Evolutionary conservation across 2,329 filamentous ascomycete genomes (phyloP), one percentile per base, ranked within the genome.

Genomic region (Fusarium duplospermum): DNA sequence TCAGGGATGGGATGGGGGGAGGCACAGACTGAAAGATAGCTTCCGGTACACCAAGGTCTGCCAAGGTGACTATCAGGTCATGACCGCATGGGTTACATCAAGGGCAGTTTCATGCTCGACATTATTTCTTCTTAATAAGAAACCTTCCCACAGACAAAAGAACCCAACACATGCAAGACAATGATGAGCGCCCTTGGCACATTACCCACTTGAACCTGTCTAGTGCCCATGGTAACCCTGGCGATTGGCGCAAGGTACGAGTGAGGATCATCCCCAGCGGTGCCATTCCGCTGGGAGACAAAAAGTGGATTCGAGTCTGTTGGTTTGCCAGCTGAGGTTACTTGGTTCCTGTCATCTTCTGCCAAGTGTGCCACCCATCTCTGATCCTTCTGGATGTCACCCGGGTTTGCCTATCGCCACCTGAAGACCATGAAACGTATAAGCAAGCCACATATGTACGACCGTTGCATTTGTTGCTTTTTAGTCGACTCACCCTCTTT

Each of bases 221-320:
- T 22, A 45, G 40, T 47, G 20, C 6, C 16, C 27, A 22, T 27
- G 20, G 40, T 31, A 31, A 50, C 18, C 59, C 42, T 54, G 50
- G 29, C 50, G 27, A 54, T 62, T 62, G 42, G 59, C 59, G 60
- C 42, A 62, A 54, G 31, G 42, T 38, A 54, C 60, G 45, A 40
- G 20, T 24, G 29, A 47, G 24, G 60, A 62, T 27, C 50, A 29
- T 11, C 42, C 42, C 60, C 42, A 62, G 60, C 45, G 33, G 45
- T 22, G 22, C 60, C 59, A 22, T 62, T 52, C 42, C 33, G 45
- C 45, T 54, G 60, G 60, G 33, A 62, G 31, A 35, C 10, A 16
- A 35, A 36, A 36, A 38, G 59, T 50, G 59, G 40, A n/a, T 47
- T 47, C n/a, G 6, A 4, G 18, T 35, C 24, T 22, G 58, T 35